phyloP scores from a whole-genome alignment of 192 early-diverging fungal species.

The Diversispora epigaea region DNA sequence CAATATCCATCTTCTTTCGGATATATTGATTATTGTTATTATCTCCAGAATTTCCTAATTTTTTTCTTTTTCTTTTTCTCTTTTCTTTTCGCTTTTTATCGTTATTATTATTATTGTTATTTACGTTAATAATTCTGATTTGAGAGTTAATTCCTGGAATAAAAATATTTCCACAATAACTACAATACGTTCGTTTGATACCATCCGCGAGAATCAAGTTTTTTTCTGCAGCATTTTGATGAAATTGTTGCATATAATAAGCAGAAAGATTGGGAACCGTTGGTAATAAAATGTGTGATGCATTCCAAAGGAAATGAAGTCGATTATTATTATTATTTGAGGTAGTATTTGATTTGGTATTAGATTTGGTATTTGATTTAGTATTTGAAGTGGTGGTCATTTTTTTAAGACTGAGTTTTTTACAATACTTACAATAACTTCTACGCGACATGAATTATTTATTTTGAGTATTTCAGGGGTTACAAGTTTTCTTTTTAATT shows the following conservation, averaged over 20 bases:
- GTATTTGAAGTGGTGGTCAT: too few species aligned
- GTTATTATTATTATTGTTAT: conserved; percentile 27
- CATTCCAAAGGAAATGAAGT: conserved; percentile 49
- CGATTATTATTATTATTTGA: conserved; percentile 10
- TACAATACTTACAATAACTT: too few species aligned
- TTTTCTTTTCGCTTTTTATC: conserved; percentile 17
- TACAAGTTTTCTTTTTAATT: too few species aligned
- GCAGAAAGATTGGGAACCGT: conserved; percentile 41
- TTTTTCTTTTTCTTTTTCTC: conserved; percentile 24
- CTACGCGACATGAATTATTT: too few species aligned
- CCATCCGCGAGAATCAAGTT: conserved; percentile 46
- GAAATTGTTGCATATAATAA: conserved; percentile 50
- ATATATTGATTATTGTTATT: not conserved
- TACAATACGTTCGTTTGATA: conserved; percentile 42
- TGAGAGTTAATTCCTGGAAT: conserved; percentile 44
- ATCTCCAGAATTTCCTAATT: not conserved
- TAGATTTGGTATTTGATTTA: too few species aligned
- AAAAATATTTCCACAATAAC: conserved; percentile 48
- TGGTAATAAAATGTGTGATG: conserved; percentile 40
- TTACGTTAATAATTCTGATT: conserved; percentile 36
- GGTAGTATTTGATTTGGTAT: too few species aligned
- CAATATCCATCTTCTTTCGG: too few species aligned
- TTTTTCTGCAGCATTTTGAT: conserved; percentile 35
- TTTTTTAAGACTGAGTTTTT: too few species aligned
- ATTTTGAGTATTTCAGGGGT: too few species aligned